Evolutionary conservation across 2,329 filamentous ascomycete species (phyloP), one percentile per base, ranked within the genome.

Genomic region (Colletotrichum sp.): DNA sequence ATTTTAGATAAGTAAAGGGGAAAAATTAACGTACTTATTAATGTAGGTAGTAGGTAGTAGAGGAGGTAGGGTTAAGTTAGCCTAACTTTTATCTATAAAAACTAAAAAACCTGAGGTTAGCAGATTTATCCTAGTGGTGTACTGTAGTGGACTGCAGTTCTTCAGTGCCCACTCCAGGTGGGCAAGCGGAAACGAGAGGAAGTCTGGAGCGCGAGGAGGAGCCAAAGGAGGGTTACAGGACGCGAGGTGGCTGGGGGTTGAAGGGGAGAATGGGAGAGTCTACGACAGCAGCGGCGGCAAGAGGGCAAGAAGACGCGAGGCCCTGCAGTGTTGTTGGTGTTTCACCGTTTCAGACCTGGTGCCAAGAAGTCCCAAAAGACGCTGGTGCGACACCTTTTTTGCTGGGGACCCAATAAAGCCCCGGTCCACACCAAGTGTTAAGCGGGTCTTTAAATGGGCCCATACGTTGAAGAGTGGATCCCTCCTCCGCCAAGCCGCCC

Each of bases 341-440:
- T 75, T 75, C 64, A 64, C 58, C 5, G 73, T 75, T 75, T 75
- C 73, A 75, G 73, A 67, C 10, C 30, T 32, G 5, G 36, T 69
- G 73, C 73, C 73, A 73, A 75, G 73, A n/a, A 22, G 28, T 62
- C 70, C 73, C 55, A 69, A 69, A 75, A 48, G 34, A 34, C 58
- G 9, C 48, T 75, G 58, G 73, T 75, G 73, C 64, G 73, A 75
- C 73, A 55, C 30, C 22, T 22, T 25, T n/a, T 56, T 70, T 34
- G 64, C 52, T 32, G 52, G 52, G 70, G 70, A 22, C 36, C 55
- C 70, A 15, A 36, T 28, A 13, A 52, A 52, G n/a, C 43, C 43
- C 43, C 43, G 10, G n/a, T 52, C 43, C n/a, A 48, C 43, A 43
- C 39, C 16, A 43, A 6, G 39, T 10, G 5, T 4, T n/a, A 12